A percentile compares a stretch with the other conserved stretches of the same genome.
Conservation (phyloP, 1,284 basidiomycete genomes). For the Puccinia novopanici region DNA sequence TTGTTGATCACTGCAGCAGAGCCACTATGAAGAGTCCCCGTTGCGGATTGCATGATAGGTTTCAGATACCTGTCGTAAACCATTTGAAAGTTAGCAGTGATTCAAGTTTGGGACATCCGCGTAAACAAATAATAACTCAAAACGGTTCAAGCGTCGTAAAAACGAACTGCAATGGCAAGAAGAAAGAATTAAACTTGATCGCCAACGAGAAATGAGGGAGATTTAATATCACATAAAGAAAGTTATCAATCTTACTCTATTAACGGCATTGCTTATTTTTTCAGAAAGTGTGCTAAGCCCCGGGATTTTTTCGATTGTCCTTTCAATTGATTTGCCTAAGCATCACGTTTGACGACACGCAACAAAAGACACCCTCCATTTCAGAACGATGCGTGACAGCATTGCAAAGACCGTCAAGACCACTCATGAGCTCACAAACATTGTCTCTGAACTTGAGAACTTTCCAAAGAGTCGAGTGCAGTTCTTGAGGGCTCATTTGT, state of each 20-base stretch:
- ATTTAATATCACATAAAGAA: slow-evolving; percentile 49
- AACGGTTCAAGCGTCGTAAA: slow-evolving; percentile 51
- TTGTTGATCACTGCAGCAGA: slow-evolving; percentile 51
- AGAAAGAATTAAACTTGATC: not conserved
- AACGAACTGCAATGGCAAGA: slow-evolving; percentile 43
- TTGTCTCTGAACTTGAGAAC: slow-evolving; percentile 82
- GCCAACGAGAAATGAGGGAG: not conserved
- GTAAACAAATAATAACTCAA: slow-evolving; percentile 37
- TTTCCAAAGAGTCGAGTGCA: slow-evolving; percentile 81
- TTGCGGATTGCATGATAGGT: slow-evolving; percentile 50
- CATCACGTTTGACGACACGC: not conserved
- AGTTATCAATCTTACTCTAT: slow-evolving; percentile 50
- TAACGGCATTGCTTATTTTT: slow-evolving; percentile 71
- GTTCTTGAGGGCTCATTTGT: slow-evolving; percentile 83
- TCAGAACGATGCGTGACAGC: not conserved
- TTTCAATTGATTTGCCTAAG: slow-evolving; percentile 74
- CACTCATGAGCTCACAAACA: slow-evolving; percentile 56
- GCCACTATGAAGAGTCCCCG: slow-evolving; percentile 47
- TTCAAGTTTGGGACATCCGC: not conserved
- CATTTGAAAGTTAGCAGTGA: slow-evolving; percentile 14
- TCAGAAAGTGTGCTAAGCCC: slow-evolving; percentile 70
- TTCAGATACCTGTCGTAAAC: slow-evolving; percentile 41
- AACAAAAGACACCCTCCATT: not conserved
- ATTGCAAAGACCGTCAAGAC: not conserved
- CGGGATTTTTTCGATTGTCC: slow-evolving; percentile 74